These are phyloP conservation scores for Diplodia mutila DNA, from an alignment of 2,329 filamentous ascomycete genomes.

Conservation along the genomic window DNA sequence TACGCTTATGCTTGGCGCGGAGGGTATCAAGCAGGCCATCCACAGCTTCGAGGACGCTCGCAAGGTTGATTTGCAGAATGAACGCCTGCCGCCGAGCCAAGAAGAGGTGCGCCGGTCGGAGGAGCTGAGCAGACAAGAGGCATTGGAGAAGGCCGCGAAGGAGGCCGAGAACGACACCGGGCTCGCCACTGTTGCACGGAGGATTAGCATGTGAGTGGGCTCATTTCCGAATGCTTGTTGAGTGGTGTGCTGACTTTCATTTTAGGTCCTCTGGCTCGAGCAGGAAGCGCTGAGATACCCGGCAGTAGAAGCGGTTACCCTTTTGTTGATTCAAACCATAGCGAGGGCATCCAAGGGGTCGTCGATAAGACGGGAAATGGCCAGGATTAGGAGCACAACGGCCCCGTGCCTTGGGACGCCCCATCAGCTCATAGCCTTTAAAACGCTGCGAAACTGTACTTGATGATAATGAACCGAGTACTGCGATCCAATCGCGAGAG, in stretches of 20 bases:
- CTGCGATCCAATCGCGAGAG: background rate
- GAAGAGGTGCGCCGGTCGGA: constrained; percentile 87
- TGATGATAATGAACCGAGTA: constrained; percentile 24
- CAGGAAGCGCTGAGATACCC: constrained; percentile 37
- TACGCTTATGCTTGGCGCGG: constrained; percentile 95
- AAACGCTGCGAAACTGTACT: constrained; percentile 6
- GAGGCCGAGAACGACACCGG: constrained; percentile 93
- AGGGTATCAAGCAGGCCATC: constrained; percentile 98
- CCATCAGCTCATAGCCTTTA: constrained; percentile 16
- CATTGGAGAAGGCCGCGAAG: constrained; percentile 80
- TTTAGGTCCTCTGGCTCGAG: constrained; percentile 47
- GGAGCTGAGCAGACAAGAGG: constrained; percentile 78
- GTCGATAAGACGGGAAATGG: constrained; percentile 10
- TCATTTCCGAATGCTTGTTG: too few relatives aligned
- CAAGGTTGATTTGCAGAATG: constrained; percentile 97
- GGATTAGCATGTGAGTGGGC: constrained; percentile 87
- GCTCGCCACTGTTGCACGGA: constrained; percentile 81
- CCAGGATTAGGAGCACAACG: background rate
- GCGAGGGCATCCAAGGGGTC: constrained; percentile 21
- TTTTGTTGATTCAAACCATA: constrained; percentile 20
- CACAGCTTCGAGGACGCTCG: constrained; percentile 94
- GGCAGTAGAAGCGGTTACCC: constrained; percentile 11
- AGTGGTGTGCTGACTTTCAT: background rate
- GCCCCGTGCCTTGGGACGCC: background rate
- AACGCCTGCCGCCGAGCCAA: constrained; percentile 86